phyloP scores from a whole-genome alignment of 176 grass and related monocot genomes.

The Hsuehochloa calcarea region DNA sequence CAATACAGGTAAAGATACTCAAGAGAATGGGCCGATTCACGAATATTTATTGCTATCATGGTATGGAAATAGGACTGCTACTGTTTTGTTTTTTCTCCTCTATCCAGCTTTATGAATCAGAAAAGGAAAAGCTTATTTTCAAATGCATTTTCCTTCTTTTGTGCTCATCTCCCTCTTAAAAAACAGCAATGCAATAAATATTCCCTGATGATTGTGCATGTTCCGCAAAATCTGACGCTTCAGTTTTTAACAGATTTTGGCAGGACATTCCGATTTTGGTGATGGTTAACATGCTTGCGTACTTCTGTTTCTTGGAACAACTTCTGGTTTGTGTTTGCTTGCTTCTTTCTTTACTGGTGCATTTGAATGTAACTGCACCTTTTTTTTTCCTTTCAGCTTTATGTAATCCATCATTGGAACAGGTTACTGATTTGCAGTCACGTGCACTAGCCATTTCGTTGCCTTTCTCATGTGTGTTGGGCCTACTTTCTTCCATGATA shows the following conservation, averaged over 20 bases:
- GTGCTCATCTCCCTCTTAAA: background rate
- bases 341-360: conserved; percentile 5
- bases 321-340: conserved; percentile 68
- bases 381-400: conserved; percentile 3
- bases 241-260: conserved; percentile 70
- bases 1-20: conserved; percentile 62
- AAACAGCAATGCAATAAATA: conserved; percentile 4
- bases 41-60: background rate
- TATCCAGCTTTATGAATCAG: background rate
- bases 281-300: conserved; percentile 99
- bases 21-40: background rate
- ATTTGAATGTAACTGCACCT: conserved; percentile 5
- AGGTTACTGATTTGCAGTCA: conserved; percentile 69
- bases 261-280: conserved; percentile 95
- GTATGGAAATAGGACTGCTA: background rate
- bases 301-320: conserved; percentile 99
- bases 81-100: background rate
- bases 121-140: background rate
- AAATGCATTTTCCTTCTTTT: background rate
- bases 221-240: conserved; percentile 29
- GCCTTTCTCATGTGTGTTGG: conserved; percentile 95
- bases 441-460: conserved; percentile 79
- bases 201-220: background rate
- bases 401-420: conserved; percentile 23
- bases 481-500: conserved; percentile 94